Base-by-base conservation (phyloP, 2,329 filamentous ascomycete species). In the Myriosclerotinia scirpicola region DNA sequence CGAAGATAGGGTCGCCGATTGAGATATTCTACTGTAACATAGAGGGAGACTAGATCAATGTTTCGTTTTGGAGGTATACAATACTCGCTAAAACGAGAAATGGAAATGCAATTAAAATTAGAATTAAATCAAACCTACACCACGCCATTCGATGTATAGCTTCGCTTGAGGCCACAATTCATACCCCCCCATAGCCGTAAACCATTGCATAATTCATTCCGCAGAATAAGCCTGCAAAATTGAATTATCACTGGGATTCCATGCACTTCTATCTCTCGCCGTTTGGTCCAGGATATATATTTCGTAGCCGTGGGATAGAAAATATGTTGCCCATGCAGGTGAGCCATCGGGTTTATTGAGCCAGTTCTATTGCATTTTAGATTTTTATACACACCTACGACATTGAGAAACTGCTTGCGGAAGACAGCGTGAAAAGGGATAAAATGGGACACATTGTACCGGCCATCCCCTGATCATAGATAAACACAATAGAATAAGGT, bases 261-360 rank as follows among this genome's bases (percentile, higher is more conserved):
- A 67, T 4, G 53, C 38, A 20, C 55, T 61, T 52, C 65, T 54
- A 14, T 40, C 58, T 22, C 67, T 59, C n/a, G 40, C 36, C 0
- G 73, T 69, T 42, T 75, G 70, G 60, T 77, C 76, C 30, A 75
- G 60, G 15, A 84, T 73, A 69, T 82, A 84, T 56, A 82, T 76
- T 36, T 75, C 76, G 68, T 82, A 83, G 20, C 82, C 82, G 40
- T 78, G 72, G 9, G 76, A 71, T 20, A 83, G 72, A 67, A 82
- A 83, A 67, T 78, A 80, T 0, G 80, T 79, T 2, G 81, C 80
- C 81, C 81, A 84, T 53, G 81, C 82, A 66, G 74, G 68, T 7
- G 78, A 75, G 44, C 78, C 79, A 69, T 84, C 81, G 3, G 82
- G 82, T 44, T 80, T 84, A 67, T 81, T 82, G 40, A 81, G 73